Evolutionary conservation across 495 filamentous ascomycete genomes (phyloP).

Genomic region (Daldinia concentrica): DNA sequence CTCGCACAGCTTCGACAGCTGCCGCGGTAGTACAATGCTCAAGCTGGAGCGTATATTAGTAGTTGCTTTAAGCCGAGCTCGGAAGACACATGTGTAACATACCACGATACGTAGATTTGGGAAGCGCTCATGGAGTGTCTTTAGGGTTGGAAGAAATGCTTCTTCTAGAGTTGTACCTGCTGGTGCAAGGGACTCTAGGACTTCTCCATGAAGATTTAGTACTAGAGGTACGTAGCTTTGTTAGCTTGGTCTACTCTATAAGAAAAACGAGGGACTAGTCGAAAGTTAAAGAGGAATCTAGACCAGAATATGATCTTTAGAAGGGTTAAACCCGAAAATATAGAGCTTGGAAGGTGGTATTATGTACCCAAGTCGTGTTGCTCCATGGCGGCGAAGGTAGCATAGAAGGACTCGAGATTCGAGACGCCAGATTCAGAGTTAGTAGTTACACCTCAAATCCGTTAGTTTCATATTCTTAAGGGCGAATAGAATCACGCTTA

Average conservation of each 20-base stretch:
- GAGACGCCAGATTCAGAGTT: slow-evolving; percentile 86
- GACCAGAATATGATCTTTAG: no score
- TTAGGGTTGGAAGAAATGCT: slow-evolving; percentile 79
- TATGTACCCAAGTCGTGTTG: slow-evolving; percentile 50
- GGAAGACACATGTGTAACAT: background rate
- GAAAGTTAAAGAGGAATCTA: background rate
- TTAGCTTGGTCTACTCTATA: background rate
- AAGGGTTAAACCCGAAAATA: background rate
- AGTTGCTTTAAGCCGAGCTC: slow-evolving; percentile 46
- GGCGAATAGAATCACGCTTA: slow-evolving; percentile 26
- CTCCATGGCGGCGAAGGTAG: slow-evolving; percentile 82
- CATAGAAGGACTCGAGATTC: slow-evolving; percentile 61
- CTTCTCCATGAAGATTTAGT: slow-evolving; percentile 69
- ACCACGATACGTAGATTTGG: slow-evolving; percentile 80
- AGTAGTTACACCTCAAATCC: slow-evolving; percentile 72
- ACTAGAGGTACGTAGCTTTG: slow-evolving; percentile 40
- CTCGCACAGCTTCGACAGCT: slow-evolving; percentile 79
- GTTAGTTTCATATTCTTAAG: slow-evolving; percentile 20
- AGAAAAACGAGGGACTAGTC: background rate
- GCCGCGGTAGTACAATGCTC: slow-evolving; percentile 86
- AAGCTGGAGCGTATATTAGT: slow-evolving; percentile 44
- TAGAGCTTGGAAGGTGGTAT: background rate
- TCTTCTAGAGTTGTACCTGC: slow-evolving; percentile 80
- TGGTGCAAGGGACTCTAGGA: slow-evolving; percentile 58
- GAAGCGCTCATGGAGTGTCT: slow-evolving; percentile 75